Percentiles rank a stretch among this genome's conserved stretches.
phyloP scores from a whole-genome alignment of 2,329 filamentous ascomycete genomes.

The Ilyonectria robusta region DNA sequence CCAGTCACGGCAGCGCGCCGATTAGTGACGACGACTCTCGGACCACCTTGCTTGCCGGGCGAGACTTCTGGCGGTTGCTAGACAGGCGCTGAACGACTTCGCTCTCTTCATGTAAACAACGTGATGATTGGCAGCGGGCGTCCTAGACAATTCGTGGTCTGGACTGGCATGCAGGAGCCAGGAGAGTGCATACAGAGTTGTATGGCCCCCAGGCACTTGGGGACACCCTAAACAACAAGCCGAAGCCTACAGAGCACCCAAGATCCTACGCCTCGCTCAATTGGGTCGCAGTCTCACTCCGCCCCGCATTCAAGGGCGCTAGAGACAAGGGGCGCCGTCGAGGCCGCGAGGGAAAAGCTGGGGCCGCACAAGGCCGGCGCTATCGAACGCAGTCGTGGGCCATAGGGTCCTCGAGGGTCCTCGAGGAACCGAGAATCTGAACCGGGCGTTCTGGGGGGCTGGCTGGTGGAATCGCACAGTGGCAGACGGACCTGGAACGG shows the following conservation, averaged over 20 bases:
- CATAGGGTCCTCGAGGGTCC: slow-evolving; percentile 16
- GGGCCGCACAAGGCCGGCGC: slow-evolving; percentile 29
- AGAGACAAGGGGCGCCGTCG: slow-evolving; percentile 21
- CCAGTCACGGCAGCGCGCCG: neutral
- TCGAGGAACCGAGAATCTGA: slow-evolving; percentile 22
- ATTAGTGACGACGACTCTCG: slow-evolving; percentile 26
- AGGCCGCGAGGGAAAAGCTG: slow-evolving; percentile 28
- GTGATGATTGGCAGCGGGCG: slow-evolving; percentile 5
- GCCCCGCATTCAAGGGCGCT: slow-evolving; percentile 20
- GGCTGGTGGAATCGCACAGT: neutral
- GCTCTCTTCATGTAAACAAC: slow-evolving; percentile 14
- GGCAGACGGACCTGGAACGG: neutral
- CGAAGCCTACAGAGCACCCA: slow-evolving; percentile 1
- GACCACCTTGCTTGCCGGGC: slow-evolving; percentile 12
- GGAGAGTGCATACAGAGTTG: slow-evolving; percentile 45
- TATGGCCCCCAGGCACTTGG: neutral
- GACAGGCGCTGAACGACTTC: neutral
- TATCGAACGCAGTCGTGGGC: slow-evolving; percentile 25
- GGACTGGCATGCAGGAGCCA: slow-evolving; percentile 47
- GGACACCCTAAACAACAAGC: slow-evolving; percentile 18
- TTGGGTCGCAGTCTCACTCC: slow-evolving; percentile 4
- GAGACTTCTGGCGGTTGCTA: slow-evolving; percentile 31
- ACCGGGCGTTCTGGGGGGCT: slow-evolving; percentile 1
- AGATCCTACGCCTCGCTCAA: slow-evolving; percentile 6
- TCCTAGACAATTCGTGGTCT: slow-evolving; percentile 8